These are phyloP conservation scores for Globisporangium echinulatum DNA, from an alignment of 352 stramenopile genomes.

Conservation along the genomic window DNA sequence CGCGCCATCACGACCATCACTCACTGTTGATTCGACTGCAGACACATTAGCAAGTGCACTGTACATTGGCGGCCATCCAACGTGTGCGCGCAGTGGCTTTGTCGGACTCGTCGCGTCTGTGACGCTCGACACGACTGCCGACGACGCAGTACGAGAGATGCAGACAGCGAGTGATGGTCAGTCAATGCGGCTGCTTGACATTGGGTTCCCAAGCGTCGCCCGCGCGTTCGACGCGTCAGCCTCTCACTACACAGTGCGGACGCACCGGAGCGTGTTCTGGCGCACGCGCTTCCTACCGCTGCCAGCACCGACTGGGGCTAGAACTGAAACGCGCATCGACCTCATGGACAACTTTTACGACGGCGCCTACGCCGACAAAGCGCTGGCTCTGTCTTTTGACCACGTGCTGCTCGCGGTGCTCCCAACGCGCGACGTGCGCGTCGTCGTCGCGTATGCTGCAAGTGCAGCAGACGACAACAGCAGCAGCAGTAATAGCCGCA, in stretches of 20 bases:
- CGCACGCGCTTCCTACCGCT: constrained; percentile 34
- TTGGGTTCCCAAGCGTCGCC: constrained; percentile 22
- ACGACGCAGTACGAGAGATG: background rate
- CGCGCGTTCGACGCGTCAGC: constrained; percentile 26
- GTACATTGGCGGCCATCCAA: constrained; percentile 42
- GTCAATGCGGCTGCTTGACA: constrained; percentile 1
- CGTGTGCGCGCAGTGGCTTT: constrained; percentile 44
- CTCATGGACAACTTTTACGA: constrained; percentile 59
- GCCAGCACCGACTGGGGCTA: background rate
- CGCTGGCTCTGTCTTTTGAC: constrained; percentile 43
- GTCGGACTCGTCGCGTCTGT: constrained; percentile 35
- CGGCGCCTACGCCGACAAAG: constrained; percentile 41
- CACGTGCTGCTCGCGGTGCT: constrained; percentile 46
- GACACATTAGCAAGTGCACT: constrained; percentile 20
- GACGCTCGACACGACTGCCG: constrained; percentile 13
- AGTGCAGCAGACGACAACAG: constrained; percentile 32
- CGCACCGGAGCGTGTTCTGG: constrained; percentile 58
- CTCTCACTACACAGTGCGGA: constrained; percentile 24
- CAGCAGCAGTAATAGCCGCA: constrained; percentile 28
- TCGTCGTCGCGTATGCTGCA: constrained; percentile 29
- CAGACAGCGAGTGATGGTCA: too few species aligned
- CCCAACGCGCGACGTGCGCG: constrained; percentile 40
- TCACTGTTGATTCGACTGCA: constrained; percentile 10
- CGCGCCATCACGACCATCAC: background rate
- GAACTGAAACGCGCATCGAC: constrained; percentile 16